Percentiles rank a stretch among this genome's conserved stretches.
phyloP scores from a whole-genome alignment of 108 stramenopile genomes.

The Skeletonema potamos region DNA sequence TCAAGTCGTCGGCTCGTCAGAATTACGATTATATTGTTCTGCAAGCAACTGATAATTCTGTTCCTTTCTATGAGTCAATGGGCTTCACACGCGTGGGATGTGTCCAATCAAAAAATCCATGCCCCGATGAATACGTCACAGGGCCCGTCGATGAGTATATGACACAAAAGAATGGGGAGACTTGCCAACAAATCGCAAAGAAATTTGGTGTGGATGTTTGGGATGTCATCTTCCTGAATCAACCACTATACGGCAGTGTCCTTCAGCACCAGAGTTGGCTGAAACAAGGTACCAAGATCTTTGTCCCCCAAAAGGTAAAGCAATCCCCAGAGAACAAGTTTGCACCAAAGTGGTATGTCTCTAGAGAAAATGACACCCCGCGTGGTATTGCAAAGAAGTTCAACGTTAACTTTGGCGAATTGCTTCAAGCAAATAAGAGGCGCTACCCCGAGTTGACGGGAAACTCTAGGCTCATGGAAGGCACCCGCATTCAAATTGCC shows the following conservation, averaged over 20 bases:
- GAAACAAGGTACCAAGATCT: constrained; percentile 63
- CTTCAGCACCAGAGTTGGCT: constrained; percentile 57
- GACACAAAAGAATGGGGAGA: constrained; percentile 58
- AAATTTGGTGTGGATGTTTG: constrained; percentile 66
- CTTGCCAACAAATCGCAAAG: constrained; percentile 60
- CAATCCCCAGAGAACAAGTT: constrained; percentile 3
- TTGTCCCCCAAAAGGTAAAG: constrained; percentile 45
- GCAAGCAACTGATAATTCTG: constrained; percentile 89
- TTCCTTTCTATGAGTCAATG: constrained; percentile 88
- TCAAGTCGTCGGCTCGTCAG: constrained; percentile 46
- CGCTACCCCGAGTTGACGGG: constrained; percentile 63
- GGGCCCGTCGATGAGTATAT: constrained; percentile 55
- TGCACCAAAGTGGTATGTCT: constrained; percentile 73
- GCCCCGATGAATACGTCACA: constrained; percentile 36
- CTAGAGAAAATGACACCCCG: constrained; percentile 86
- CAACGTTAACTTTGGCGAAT: constrained; percentile 53
- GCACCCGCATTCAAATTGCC: constrained; percentile 77
- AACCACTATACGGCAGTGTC: constrained; percentile 46
- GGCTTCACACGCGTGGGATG: constrained; percentile 88
- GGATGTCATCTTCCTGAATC: constrained; percentile 85
- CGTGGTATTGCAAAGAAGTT: constrained; percentile 73
- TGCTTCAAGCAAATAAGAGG: constrained; percentile 66
- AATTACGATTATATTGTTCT: constrained; percentile 89
- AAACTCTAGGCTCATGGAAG: constrained; percentile 62
- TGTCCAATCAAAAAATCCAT: constrained; percentile 22